Evolutionary conservation across 768 basidiomycete genomes (phyloP), one percentile per base, ranked within the genome.

Genomic region (Phylloporus sp.): DNA sequence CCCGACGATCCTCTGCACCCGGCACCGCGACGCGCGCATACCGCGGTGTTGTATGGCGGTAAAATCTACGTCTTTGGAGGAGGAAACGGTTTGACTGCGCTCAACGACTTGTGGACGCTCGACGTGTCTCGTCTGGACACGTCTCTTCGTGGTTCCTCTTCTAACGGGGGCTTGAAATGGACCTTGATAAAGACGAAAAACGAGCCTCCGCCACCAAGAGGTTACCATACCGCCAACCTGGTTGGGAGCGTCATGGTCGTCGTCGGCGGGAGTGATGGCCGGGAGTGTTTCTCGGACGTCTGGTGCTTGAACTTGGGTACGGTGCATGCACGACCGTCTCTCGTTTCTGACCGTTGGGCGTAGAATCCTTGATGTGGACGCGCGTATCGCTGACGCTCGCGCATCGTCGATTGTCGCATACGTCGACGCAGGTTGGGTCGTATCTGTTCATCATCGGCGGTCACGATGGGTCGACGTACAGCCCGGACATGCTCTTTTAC

Each of bases 141-240:
- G n/a, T 67, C 56, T 5, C 46, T 56, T 17, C 60, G 58, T 29
- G 51, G 51, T 15, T 33, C 34, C 9, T 11, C 15, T 3, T 13
- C 36, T 4, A 37, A 26, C 9, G 52, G 44, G n/a, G 45, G 38
- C 34, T 66, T 84, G 65, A 69, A 68, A 24, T 87, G 85, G 86
- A 72, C 75, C 33, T 65, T 81, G 52, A 57, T 90, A 37, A 55
- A 76, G 55, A 81, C 85, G 2, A 57, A 61, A 0, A 81, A 83
- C 1, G 69, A 72, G 17, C 73, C 72, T 44, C 86, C 88, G 1
- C 67, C 71, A 6, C 72, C 83, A 17, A 74, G 90, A 45, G 94
- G 93, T 0, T 97, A 97, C 59, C 93, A 96, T 66, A 87, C 90
- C 0, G 87, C 91, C 28, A 94, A 91, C 60, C 70, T 96, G 23